Percentiles rank a stretch among this genome's conserved stretches.
Conservation (phyloP, 192 early-diverging fungal genomes). For the Coemansia sp. region DNA sequence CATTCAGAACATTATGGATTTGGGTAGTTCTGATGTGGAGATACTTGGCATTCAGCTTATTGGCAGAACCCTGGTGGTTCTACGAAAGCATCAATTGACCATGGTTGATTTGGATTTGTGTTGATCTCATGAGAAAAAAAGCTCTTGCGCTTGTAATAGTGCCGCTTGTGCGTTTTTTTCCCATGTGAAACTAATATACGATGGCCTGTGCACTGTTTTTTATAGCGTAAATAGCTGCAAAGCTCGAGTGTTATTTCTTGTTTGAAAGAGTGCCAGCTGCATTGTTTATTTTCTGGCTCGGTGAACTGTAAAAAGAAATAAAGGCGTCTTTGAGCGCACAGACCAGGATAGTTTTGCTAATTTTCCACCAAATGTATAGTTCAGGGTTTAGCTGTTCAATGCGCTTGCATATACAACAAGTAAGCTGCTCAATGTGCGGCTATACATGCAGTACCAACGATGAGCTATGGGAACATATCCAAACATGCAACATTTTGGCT, state of each 20-base stretch:
- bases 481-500: constrained; percentile 43
- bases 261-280: background rate
- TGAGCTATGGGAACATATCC: constrained; percentile 52
- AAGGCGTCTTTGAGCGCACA: too few species aligned
- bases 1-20: constrained; percentile 41
- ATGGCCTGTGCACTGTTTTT: too few species aligned
- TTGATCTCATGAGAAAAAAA: background rate
- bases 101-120: constrained; percentile 25
- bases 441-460: constrained; percentile 33
- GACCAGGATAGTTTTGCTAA: too few species aligned
- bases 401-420: constrained; percentile 4
- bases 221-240: too few species aligned
- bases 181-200: too few species aligned
- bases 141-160: background rate
- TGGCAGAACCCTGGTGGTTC: constrained; percentile 18
- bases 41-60: constrained; percentile 34
- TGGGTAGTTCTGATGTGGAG: constrained; percentile 24
- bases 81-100: constrained; percentile 23
- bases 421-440: constrained; percentile 48
- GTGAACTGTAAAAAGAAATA: background rate
- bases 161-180: too few species aligned
- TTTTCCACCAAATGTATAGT: background rate
- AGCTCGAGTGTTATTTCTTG: background rate
- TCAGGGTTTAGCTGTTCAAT: background rate
- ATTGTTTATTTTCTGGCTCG: background rate